Percentiles rank a stretch among this genome's conserved stretches.
phyloP scores from a whole-genome alignment of 2,329 filamentous ascomycete species.

The Curvularia eragrostidis region DNA sequence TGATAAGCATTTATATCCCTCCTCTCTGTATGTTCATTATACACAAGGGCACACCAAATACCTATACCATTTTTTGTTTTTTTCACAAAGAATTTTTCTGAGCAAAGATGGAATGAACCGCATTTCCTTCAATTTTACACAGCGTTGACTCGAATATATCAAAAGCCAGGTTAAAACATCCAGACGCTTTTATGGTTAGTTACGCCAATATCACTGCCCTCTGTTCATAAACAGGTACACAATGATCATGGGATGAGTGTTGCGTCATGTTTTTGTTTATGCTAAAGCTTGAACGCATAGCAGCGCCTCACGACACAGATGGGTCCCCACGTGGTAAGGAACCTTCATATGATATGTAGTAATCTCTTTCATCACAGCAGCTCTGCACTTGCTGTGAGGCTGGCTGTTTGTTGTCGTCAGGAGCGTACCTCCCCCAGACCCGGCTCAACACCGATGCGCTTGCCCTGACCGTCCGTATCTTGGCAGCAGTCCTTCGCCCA shows the following conservation, averaged over 20 bases:
- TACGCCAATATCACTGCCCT: neutral
- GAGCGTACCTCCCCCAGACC: constrained; percentile 23
- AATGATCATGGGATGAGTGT: neutral
- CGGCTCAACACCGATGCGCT: constrained; percentile 2
- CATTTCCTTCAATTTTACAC: too few species aligned
- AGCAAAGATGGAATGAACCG: neutral
- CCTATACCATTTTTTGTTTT: neutral
- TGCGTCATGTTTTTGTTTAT: too few species aligned
- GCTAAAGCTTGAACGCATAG: neutral
- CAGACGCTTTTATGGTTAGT: neutral
- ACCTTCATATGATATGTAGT: neutral
- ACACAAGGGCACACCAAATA: neutral
- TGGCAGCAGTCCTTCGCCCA: constrained; percentile 27
- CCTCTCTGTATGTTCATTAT: neutral
- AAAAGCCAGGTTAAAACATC: neutral
- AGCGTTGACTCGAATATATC: too few species aligned
- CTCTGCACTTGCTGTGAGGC: constrained; percentile 5
- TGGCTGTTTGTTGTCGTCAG: constrained; percentile 27
- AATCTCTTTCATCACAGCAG: neutral
- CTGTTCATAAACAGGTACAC: neutral
- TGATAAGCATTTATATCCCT: neutral
- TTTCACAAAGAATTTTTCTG: neutral
- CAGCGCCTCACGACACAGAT: neutral
- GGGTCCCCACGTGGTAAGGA: neutral
- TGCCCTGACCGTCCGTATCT: constrained; percentile 19